Evolutionary conservation across 805 yeast genomes (phyloP), one percentile per base, ranked within the genome.

Genomic region (Pichia ethanolica): DNA sequence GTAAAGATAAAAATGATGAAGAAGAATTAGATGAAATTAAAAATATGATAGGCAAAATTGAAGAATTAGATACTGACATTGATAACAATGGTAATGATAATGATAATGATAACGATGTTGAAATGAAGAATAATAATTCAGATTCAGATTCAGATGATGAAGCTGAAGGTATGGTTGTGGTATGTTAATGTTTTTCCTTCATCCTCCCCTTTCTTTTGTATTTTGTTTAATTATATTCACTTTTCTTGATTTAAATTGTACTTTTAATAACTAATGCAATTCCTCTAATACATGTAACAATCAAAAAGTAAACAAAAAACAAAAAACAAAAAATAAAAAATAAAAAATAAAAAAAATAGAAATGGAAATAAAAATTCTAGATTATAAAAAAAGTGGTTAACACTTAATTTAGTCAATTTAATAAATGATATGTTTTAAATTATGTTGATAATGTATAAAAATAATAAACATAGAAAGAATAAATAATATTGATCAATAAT

Each of bases 1-100:
- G 64, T n/a, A 71, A 70, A 27, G 74, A 72, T 35, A 72, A 69
- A 52, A 78, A 71, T 33, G 79, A 77, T 33, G 78, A 74, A 41
- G 78, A 70, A 30, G 78, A 75, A 48, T 69, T 49, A 9, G 46
- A 46, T 3, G 59, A 72, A 54, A 73, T 81, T 41, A 74, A 73
- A 7, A 86, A 81, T 58, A 71, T 81, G 46, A 57, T 77, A 35
- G 77, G 71, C 11, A 54, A 56, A 39, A 39, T 50, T n/a, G 58
- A 53, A 33, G 58, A 47, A 20, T 28, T 46, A 13, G 51, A 45
- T 32, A 26, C 33, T 12, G 50, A 45, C 25, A 46, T 42, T 9
- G 49, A 47, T 25, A 47, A 38, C 25, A 47, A 41, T 25, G 51
- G 46, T 11, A 36, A 33, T 28, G 50, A 51, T 25, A 42, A 43